phyloP scores from a whole-genome alignment of 2,329 filamentous ascomycete genomes.

The Apiospora aurea region DNA sequence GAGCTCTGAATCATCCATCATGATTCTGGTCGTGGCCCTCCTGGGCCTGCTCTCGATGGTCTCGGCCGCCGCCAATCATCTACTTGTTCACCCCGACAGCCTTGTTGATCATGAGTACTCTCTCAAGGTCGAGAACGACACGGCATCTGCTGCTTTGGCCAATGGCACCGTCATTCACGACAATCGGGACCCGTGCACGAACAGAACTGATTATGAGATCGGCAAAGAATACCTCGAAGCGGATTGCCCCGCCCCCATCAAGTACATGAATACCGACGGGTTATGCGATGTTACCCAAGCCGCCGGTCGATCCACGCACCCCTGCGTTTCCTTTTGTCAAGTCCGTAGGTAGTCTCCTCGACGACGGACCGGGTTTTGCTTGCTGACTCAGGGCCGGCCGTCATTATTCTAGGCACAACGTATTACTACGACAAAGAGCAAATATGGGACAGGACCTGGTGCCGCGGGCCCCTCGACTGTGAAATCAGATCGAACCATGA shows the following conservation, averaged over 20 bases:
- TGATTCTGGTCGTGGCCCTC: not conserved
- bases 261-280: not conserved
- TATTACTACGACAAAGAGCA: not conserved
- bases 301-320: not conserved
- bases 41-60: not conserved
- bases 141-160: not conserved
- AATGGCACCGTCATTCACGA: constrained; percentile 14
- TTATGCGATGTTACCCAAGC: not conserved
- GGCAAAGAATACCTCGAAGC: not conserved
- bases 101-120: not conserved
- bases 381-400: not conserved
- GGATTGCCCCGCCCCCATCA: not conserved
- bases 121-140: not conserved
- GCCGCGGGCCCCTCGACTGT: not conserved
- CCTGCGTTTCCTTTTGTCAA: not conserved
- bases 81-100: not conserved
- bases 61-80: not conserved
- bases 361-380: not conserved
- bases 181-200: not conserved
- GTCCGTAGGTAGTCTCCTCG: not conserved
- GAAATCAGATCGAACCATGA: not conserved
- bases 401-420: not conserved
- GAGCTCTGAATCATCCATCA: not conserved
- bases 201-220: not conserved
- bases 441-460: not conserved